Base-by-base conservation (phyloP, 2,329 filamentous ascomycete genomes). In the Aspergillus ustus region DNA sequence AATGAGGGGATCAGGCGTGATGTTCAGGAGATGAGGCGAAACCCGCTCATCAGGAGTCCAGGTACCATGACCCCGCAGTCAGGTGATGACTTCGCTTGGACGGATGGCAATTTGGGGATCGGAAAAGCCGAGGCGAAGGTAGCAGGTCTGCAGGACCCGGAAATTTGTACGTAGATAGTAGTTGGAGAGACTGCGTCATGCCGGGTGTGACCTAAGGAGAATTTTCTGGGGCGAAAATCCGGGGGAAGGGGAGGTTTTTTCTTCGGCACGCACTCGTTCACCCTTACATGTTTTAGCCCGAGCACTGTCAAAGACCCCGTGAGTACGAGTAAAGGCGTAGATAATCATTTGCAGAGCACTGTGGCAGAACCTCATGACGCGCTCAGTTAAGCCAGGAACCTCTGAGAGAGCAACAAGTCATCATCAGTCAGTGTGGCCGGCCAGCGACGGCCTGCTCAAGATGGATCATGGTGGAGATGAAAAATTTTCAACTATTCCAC, bases 161-260 rank as follows among this genome's bases (percentile, higher is more conserved):
- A 37, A 37, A 37, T 37, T 37, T 37, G 34, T 11, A 2, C 13
- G 34, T 11, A 2, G 34, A 15, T 40, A 5, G 37, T 20, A 20
- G 52, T 44, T 43, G 13, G 13, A 37, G 45, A 40, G 34, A 40
- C 34, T 57, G 57, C 53, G 59, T 61, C 59, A 61, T 61, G 59
- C 52, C 34, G 52, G 22, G 28, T 52, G 53, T 55, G 58, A 55
- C 34, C 31, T 46, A 20, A 40, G 45, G 15, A 57, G 37, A 49
- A 43, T 57, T 59, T 59, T 56, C 59, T 53, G 49, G 54, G 59
- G 50, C 50, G 43, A 57, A 58, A 61, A 61, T 61, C 59, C 45
- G 59, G 59, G 59, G 59, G 53, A 61, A 45, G 44, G 34, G 22
- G 31, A 59, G 22, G 25, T 51, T 58, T 51, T 58, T 34, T 15